Evolutionary conservation across 768 basidiomycete genomes (phyloP), one percentile per base, ranked within the genome.

Genomic region (Kwoniella dendrophila): DNA sequence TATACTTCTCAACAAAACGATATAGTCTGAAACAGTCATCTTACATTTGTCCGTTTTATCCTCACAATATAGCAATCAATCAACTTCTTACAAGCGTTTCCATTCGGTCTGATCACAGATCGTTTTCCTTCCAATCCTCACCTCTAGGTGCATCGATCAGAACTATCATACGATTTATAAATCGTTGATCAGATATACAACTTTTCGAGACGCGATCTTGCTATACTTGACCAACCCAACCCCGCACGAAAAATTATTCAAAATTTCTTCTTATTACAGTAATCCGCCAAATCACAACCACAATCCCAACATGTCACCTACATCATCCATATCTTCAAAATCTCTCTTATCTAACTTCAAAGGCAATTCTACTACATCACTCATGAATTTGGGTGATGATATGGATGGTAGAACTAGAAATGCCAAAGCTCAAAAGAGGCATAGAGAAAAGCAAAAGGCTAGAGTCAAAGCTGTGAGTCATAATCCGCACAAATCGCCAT

Each of bases 361-460:
- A 47, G 50, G 60, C 18, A 52, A 56, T 47, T 44, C 51, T 5
- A 58, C 45, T 2, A 58, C 44, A 14, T 47, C 53, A 32, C 24
- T 40, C 2, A 20, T 51, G 40, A 56, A 59, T 29, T 51, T 63
- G 24, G 47, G 58, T 45, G 73, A 73, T 7, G 76, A 75, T 47
- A 64, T 68, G 27, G 76, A 75, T 49, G 69, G 69, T 32, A 53
- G 76, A 33, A 70, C 74, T 18, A 58, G 75, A 32, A 78, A 78
- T 52, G 77, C 77, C 5, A 78, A 76, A 51, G 74, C 77, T 2
- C 77, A 78, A 45, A 71, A 72, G 62, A 62, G 75, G 52, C 77
- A 78, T 52, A 56, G 77, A 22, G 77, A 78, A 62, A 78, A 76
- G 57, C 63, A 73, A 32, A 78, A 78, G 62, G 75, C 73, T 38